Evolutionary conservation across 176 grass and related monocot species (phyloP), one percentile per base, ranked within the genome.

Genomic region (Aegilops bicornis): DNA sequence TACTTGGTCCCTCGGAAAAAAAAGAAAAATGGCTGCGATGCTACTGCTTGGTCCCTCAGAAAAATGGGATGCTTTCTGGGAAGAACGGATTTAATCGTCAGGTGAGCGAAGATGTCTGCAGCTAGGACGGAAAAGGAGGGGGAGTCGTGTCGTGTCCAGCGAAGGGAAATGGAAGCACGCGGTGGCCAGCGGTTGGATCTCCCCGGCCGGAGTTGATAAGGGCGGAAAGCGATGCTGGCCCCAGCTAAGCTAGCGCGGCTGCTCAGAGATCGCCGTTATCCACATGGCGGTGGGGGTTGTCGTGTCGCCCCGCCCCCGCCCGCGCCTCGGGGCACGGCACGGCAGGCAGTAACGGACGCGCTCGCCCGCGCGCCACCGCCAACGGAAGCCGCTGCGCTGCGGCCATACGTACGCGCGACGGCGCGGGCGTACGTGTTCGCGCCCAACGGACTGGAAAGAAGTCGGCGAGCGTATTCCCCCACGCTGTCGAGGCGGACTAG

Each of bases 251-350:
- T 13, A 22, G 8, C 66, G 16, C 69, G n/a, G 35, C 65, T 68
- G 65, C 66, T n/a, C n/a, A 45, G 70, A 25, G 70, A 43, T 43
- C 69, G 69, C 42, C 72, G 72, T 75, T 75, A 75, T 74, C 71
- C 71, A 47, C 61, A 25, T 47, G 79, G 68, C 72, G 72, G 72
- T 75, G 42, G 42, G 72, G 72, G 7, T 75, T 75, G 72, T 75
- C 72, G 72, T 75, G 24, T 75, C 72, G 7, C 72, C n/a, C 72
- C 1, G 39, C 71, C 19, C 54, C 50, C 15, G 69, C 69, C 36
- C 37, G 1, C 68, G 35, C 39, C 36, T 42, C 37, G 10, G 33
- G 19, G 4, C 50, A 52, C 48, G 48, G 1, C 37, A 73, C 67
- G 33, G 67, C 67, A 36, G 67, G 16, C 64, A 14, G 10, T 30